Conservation (phyloP, 805 yeast genomes). For the Barnettozyma sucrosica region DNA sequence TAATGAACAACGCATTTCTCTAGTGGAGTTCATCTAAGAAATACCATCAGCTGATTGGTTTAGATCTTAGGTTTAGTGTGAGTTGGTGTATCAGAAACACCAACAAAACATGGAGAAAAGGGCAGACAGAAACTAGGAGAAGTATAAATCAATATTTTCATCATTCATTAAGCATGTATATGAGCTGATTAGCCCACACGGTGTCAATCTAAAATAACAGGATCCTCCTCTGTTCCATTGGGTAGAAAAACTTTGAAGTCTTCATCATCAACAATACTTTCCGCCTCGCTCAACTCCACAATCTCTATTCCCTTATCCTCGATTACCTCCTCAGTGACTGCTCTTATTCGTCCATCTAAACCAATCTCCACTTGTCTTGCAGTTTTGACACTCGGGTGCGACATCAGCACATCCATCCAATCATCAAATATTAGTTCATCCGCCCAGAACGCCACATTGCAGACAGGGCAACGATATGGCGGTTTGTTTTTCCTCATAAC, state of each 20-base stretch:
- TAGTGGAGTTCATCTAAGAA: not conserved
- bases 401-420: conserved; percentile 2
- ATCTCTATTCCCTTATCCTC: not conserved
- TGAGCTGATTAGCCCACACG: not conserved
- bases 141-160: no score
- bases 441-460: conserved; percentile 1
- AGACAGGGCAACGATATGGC: conserved; percentile 1
- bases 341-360: not conserved
- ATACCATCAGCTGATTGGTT: no score
- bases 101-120: no score
- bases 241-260: conserved; percentile 1
- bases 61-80: no score
- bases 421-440: conserved; percentile 4
- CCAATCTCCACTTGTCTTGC: conserved; percentile 2
- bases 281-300: not conserved
- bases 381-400: not conserved
- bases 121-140: no score
- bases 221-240: conserved; percentile 4
- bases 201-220: conserved; percentile 2
- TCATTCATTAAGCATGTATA: not conserved
- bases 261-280: conserved; percentile 3
- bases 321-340: not conserved
- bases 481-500: not conserved
- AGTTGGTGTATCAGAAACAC: no score
- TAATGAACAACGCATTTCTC: not conserved